phyloP scores from a whole-genome alignment of 139 green algal genomes.

The Desmodesmus armatus region DNA sequence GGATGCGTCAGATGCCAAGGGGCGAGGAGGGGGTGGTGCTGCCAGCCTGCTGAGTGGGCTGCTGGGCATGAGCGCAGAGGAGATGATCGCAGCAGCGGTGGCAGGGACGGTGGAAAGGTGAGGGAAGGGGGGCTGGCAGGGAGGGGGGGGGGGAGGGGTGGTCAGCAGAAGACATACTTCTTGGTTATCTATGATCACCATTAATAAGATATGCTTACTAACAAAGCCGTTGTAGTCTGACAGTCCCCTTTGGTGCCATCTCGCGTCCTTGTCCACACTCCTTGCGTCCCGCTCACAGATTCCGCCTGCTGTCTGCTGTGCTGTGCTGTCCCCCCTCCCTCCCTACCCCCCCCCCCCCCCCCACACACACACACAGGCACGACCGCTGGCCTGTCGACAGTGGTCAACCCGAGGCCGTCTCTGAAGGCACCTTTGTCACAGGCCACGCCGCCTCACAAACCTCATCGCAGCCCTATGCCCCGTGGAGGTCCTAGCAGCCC shows the following conservation, averaged over 20 bases:
- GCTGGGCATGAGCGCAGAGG: constrained; percentile 60
- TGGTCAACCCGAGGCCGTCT: constrained; percentile 39
- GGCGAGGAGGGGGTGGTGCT: constrained; percentile 30
- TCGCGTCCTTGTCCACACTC: too few species aligned
- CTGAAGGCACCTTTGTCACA: constrained; percentile 66
- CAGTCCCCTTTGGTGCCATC: too few species aligned
- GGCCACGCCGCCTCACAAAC: constrained; percentile 64
- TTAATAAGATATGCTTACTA: too few species aligned
- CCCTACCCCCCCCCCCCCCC: neutral
- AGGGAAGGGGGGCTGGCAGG: neutral
- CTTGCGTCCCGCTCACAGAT: too few species aligned
- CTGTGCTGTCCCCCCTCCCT: neutral
- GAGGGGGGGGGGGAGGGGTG: too few species aligned
- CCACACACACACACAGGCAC: too few species aligned
- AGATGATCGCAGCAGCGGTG: constrained; percentile 44
- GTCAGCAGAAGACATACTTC: too few species aligned
- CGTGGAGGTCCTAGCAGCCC: neutral
- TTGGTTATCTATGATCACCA: too few species aligned
- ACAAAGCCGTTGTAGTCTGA: too few species aligned
- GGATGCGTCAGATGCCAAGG: constrained; percentile 46
- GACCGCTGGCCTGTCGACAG: constrained; percentile 48
- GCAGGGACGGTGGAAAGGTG: constrained; percentile 35
- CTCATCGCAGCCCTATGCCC: constrained; percentile 58
- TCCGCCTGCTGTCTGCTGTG: neutral
- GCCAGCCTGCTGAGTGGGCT: constrained; percentile 46